phyloP scores from a whole-genome alignment of 2,329 filamentous ascomycete species.

The Aspergillus sp. region DNA sequence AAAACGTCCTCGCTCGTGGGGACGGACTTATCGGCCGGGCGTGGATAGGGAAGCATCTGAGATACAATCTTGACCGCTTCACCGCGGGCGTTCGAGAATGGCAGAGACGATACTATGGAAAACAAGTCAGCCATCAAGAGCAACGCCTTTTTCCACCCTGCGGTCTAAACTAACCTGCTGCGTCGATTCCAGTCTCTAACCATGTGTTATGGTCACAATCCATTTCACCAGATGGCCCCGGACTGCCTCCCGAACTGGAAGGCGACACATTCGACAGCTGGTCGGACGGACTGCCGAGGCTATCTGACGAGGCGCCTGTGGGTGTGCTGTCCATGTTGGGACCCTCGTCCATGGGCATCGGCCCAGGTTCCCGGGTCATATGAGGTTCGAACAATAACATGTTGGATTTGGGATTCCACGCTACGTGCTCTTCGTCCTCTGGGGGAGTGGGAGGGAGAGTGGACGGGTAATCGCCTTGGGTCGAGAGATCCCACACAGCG shows the following conservation, averaged over 20 bases:
- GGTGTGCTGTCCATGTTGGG: slow-evolving; percentile 29
- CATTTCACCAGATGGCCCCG: slow-evolving; percentile 31
- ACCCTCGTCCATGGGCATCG: slow-evolving; percentile 29
- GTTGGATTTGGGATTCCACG: slow-evolving; percentile 35
- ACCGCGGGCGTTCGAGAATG: slow-evolving; percentile 33
- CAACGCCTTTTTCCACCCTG: background rate
- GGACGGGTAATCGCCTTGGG: slow-evolving; percentile 32
- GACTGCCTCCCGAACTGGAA: slow-evolving; percentile 32
- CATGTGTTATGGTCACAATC: slow-evolving; percentile 35
- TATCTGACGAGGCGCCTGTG: slow-evolving; percentile 27
- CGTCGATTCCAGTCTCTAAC: slow-evolving; percentile 38
- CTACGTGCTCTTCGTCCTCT: slow-evolving; percentile 39
- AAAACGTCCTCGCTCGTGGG: slow-evolving; percentile 47
- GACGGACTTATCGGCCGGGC: slow-evolving; percentile 32
- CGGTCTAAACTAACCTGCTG: slow-evolving; percentile 31
- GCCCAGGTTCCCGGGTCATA: slow-evolving; percentile 25
- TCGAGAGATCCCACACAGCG: slow-evolving; percentile 25
- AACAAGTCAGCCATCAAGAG: background rate
- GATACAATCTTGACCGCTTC: slow-evolving; percentile 58
- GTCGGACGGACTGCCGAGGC: slow-evolving; percentile 31
- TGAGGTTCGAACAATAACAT: slow-evolving; percentile 33
- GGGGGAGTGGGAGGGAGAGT: slow-evolving; percentile 43
- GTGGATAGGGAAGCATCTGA: slow-evolving; percentile 59
- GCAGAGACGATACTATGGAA: slow-evolving; percentile 37
- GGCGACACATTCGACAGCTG: slow-evolving; percentile 29